These are phyloP conservation scores for Dryadomyces sulphureus DNA, from an alignment of 2,329 filamentous ascomycete genomes.

Conservation along the genomic window DNA sequence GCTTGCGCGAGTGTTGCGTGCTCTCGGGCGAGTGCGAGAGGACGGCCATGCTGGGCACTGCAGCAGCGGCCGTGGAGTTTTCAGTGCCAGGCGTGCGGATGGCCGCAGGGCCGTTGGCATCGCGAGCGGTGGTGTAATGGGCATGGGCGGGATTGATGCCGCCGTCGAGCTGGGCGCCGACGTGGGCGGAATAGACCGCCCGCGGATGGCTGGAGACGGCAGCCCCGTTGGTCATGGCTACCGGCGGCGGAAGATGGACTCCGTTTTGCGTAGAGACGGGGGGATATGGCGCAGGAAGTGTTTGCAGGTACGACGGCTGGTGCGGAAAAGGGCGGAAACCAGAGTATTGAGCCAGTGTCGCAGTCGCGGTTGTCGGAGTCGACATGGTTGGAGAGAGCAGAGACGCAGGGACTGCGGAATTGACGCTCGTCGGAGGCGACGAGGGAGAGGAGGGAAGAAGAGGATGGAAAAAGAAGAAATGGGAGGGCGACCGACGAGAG, in stretches of 20 bases:
- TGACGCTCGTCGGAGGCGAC: neutral
- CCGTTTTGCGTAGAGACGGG: slow-evolving; percentile 5
- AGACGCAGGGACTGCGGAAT: neutral
- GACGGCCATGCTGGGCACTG: slow-evolving; percentile 19
- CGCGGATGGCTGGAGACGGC: slow-evolving; percentile 3
- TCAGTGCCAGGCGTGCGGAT: neutral
- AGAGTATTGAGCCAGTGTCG: slow-evolving; percentile 54
- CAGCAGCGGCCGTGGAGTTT: slow-evolving; percentile 12
- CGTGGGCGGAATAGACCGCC: neutral
- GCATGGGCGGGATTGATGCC: slow-evolving; percentile 11
- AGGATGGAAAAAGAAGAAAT: neutral
- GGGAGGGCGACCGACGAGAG: neutral
- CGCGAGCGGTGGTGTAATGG: slow-evolving; percentile 14
- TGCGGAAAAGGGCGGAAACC: slow-evolving; percentile 49
- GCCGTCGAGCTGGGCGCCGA: slow-evolving; percentile 1
- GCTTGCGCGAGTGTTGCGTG: slow-evolving; percentile 27
- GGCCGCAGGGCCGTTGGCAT: slow-evolving; percentile 1
- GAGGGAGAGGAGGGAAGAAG: neutral
- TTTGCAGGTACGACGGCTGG: slow-evolving; percentile 21
- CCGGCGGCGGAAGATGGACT: slow-evolving; percentile 1
- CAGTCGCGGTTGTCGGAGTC: slow-evolving; percentile 65
- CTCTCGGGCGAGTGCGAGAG: slow-evolving; percentile 18
- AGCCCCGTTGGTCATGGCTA: slow-evolving; percentile 5
- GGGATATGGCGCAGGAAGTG: slow-evolving; percentile 17
- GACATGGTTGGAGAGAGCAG: slow-evolving; percentile 41